A percentile compares a stretch with the other conserved stretches of the same genome.
Evolutionary conservation across 805 yeast species (phyloP).

Genomic region (Suhomyces sp.): DNA sequence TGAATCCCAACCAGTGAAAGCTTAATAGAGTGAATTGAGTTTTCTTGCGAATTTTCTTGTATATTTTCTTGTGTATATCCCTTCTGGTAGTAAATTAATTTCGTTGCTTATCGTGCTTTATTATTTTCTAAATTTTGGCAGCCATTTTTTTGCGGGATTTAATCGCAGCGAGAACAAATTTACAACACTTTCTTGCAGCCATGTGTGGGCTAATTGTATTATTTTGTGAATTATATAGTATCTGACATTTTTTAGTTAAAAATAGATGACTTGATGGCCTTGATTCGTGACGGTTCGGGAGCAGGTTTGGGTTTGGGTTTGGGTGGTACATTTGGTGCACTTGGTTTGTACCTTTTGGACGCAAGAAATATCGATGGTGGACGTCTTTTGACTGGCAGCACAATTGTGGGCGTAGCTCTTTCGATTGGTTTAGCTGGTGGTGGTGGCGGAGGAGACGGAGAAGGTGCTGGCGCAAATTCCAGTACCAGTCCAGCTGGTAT

Average conservation of each 20-base stretch:
- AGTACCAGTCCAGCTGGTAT: background rate
- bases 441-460: background rate
- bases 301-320: slow-evolving; percentile 2
- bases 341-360: slow-evolving; percentile 4
- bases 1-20: no score
- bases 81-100: no score
- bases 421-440: background rate
- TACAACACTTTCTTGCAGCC: no score
- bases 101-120: no score
- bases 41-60: no score
- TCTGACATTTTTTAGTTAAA: slow-evolving; percentile 21
- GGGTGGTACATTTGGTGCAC: slow-evolving; percentile 3
- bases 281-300: slow-evolving; percentile 14
- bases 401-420: background rate
- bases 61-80: no score
- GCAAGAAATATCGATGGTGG: slow-evolving; percentile 11
- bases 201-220: no score
- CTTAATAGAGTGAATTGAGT: no score
- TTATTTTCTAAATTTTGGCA: no score
- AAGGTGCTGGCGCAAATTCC: background rate
- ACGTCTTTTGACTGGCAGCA: background rate
- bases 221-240: background rate
- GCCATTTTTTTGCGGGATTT: no score
- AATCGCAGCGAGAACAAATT: no score
- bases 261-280: slow-evolving; percentile 29